Base-by-base conservation (phyloP, 805 yeast genomes). In the Starmerella davenportii region DNA sequence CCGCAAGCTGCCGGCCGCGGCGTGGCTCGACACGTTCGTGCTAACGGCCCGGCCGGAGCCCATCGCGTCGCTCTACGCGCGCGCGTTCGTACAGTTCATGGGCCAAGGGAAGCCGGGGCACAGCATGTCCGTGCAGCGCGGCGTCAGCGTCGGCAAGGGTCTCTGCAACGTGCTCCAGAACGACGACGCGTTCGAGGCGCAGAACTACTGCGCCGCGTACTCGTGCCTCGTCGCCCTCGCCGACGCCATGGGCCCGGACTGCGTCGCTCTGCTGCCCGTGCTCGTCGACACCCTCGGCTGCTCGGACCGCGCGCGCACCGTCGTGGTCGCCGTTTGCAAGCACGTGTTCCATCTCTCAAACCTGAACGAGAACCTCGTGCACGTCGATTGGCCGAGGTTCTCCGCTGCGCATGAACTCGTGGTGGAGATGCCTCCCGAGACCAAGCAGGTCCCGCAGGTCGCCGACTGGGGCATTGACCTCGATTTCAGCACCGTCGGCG, bases 21-120 rank as follows among this genome's bases (percentile, higher is more conserved):
- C 40, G 23, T 58, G 62, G 62, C 50, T 49, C 14, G 51, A 53
- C 17, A 52, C 60, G 19, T 29, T 29, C 13, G 8, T 8, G 9
- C 13, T 57, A 15, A 39, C 56, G 14, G 34, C 46, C 14, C 42
- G 45, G 33, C 45, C 43, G 9, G 44, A 42, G 7, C 36, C 42
- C 15, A 46, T 55, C 15, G 46, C 52, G 20, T 28, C 27, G 17
- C 42, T 46, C 17, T 57, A 51, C 36, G 41, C 48, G 7, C 16
- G 37, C 14, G 43, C 50, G 2, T 54, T 58, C 33, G 17, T 37
- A 13, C 36, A 47, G 7, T 57, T 42, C 36, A 33, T 53, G 28
- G 31, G 32, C 9, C 32, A 29, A 17, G 32, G 32, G 9, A 29
- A 14, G 13, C 19, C 32, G 8, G 32, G 32, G 16, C 32, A 29